Evolutionary conservation across 2,329 filamentous ascomycete species (phyloP), one percentile per base, ranked within the genome.

Genomic region (Diplodia scrobiculata): DNA sequence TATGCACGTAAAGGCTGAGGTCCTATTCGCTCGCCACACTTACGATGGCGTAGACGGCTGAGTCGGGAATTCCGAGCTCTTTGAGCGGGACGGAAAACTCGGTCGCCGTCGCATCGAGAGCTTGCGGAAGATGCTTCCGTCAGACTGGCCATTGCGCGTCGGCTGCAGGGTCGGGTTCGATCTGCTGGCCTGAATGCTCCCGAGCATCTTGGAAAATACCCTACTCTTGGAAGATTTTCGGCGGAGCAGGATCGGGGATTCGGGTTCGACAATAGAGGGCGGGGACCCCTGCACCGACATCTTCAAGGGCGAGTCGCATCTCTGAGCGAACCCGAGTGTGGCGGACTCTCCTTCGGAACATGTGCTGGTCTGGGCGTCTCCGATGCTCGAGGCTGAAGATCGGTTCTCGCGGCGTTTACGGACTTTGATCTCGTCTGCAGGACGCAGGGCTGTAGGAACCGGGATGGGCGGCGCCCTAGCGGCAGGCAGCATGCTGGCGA

Each of bases 61-160:
- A 68, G 59, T 71, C 66, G 67, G 71, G 38, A 73, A 66, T 51
- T 74, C 72, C 34, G 72, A 73, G 68, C 73, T 75, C 36, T 69
- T 71, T 10, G 69, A 63, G 32, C 72, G 69, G 14, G 66, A 64
- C 17, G 73, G 68, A 13, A 62, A 59, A n/a, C 48, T 68, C 58
- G 19, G 73, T 70, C 73, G 73, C 53, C 70, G 69, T 52, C 68
- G 71, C 27, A 68, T 69, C 25, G 75, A 77, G 5, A 74, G 67
- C 9, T 71, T 70, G 14, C 75, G 71, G 45, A 73, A 65, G 25
- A 76, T 68, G 51, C 70, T 70, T 10, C 69, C 67, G 21, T 76
- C 74, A 3, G 72, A 69, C 32, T 73, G 63, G 34, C 72, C 51
- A 68, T 67, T 51, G 66, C 66, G 36, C 69, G 66, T 48, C 14